Conservation (phyloP, 2,329 filamentous ascomycete genomes). For the Bipolaris sorokiniana region DNA sequence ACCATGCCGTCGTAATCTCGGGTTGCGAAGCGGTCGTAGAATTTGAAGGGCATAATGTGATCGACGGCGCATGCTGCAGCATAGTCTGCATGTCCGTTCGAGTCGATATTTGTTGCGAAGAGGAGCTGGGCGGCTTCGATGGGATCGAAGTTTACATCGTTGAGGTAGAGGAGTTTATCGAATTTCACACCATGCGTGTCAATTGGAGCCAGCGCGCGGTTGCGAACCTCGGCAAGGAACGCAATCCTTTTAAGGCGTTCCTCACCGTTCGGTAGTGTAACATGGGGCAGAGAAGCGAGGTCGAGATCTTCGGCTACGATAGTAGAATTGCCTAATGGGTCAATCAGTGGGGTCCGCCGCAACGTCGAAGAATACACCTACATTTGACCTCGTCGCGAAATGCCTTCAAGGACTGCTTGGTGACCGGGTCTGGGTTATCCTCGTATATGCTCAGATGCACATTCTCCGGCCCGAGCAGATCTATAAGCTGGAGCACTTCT, state of each 20-base stretch:
- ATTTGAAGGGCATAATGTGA: slow-evolving; percentile 70
- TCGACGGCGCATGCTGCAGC: slow-evolving; percentile 74
- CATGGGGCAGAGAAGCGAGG: slow-evolving; percentile 61
- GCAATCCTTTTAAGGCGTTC: slow-evolving; percentile 73
- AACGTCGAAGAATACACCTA: slow-evolving; percentile 25
- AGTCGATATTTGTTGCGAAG: slow-evolving; percentile 65
- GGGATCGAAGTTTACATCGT: slow-evolving; percentile 70
- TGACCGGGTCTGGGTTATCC: slow-evolving; percentile 67
- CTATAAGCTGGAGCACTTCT: slow-evolving; percentile 65
- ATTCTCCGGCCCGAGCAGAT: slow-evolving; percentile 70
- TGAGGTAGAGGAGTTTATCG: slow-evolving; percentile 66
- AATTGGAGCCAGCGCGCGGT: slow-evolving; percentile 70
- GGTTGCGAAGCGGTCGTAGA: slow-evolving; percentile 77
- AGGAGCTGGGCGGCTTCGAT: slow-evolving; percentile 66
- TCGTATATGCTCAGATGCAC: slow-evolving; percentile 77
- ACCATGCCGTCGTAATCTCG: slow-evolving; percentile 69
- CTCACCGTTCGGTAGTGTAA: slow-evolving; percentile 67
- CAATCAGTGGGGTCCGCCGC: slow-evolving; percentile 19
- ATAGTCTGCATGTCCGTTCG: slow-evolving; percentile 61
- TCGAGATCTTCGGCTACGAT: slow-evolving; percentile 68
- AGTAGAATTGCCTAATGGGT: slow-evolving; percentile 47
- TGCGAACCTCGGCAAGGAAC: slow-evolving; percentile 75
- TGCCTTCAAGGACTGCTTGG: slow-evolving; percentile 60
- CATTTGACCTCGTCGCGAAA: slow-evolving; percentile 60
- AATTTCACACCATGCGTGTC: slow-evolving; percentile 62